Evolutionary conservation across 2,329 filamentous ascomycete genomes (phyloP).

Genomic region (Fusarium austroafricanum): DNA sequence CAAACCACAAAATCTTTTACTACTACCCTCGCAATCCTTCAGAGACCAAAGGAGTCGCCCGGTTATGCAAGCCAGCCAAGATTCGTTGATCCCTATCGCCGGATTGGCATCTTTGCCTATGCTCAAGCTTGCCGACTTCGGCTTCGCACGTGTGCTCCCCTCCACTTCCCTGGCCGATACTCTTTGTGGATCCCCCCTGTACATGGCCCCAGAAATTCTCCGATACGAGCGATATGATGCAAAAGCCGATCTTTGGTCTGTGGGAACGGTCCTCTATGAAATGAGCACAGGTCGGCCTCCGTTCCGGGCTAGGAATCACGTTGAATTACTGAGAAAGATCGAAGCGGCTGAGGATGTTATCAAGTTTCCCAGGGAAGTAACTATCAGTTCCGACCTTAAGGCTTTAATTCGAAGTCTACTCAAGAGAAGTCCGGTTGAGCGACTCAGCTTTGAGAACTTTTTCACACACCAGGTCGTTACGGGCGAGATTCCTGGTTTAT

Average conservation of each 20-base stretch:
- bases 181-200: conserved; percentile 93
- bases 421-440: conserved; percentile 86
- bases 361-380: conserved; percentile 79
- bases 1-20: conserved; percentile 94
- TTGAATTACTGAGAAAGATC: conserved; percentile 92
- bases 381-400: conserved; percentile 82
- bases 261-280: conserved; percentile 94
- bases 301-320: conserved; percentile 92
- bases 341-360: conserved; percentile 89
- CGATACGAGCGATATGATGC: conserved; percentile 98
- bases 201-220: conserved; percentile 98
- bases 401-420: conserved; percentile 81
- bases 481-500: conserved; percentile 80
- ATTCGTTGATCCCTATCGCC: conserved; percentile 82
- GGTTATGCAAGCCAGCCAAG: conserved; percentile 80
- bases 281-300: conserved; percentile 93
- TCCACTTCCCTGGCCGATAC: conserved; percentile 94
- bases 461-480: conserved; percentile 81
- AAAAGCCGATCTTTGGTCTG: conserved; percentile 97
- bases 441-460: conserved; percentile 87
- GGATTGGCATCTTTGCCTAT: conserved; percentile 89
- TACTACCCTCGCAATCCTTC: conserved; percentile 84
- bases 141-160: conserved; percentile 93
- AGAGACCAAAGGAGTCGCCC: conserved; percentile 65
- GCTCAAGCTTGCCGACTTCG: conserved; percentile 98